A percentile compares a stretch with the other conserved stretches of the same genome.
Conservation (phyloP, 768 basidiomycete species). For the Sporobolomyces phaffii region DNA sequence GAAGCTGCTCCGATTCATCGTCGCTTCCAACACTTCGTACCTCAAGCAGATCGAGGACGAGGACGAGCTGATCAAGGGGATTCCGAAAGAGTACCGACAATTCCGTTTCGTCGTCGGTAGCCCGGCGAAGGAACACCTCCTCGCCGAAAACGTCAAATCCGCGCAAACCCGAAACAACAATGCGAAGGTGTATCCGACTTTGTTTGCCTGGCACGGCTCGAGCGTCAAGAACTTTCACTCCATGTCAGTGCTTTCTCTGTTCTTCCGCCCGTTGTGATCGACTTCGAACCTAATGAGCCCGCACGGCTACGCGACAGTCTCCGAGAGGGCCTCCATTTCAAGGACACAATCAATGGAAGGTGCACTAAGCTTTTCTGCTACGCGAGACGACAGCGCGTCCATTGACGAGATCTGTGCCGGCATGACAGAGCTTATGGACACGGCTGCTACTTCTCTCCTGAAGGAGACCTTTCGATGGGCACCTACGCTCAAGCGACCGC, state of each 20-base stretch:
- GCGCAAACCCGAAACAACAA: constrained; percentile 50
- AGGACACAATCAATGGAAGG: constrained; percentile 53
- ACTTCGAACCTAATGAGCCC: background rate
- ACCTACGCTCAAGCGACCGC: constrained; percentile 41
- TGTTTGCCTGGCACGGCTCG: constrained; percentile 57
- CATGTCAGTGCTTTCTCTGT: constrained; percentile 44
- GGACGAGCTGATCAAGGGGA: constrained; percentile 56
- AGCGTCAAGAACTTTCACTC: constrained; percentile 62
- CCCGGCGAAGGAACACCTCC: constrained; percentile 66
- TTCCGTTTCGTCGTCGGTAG: constrained; percentile 67
- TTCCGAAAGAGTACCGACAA: constrained; percentile 58
- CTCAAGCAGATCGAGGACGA: constrained; percentile 58
- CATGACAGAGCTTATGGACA: constrained; percentile 55
- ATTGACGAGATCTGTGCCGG: background rate
- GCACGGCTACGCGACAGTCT: constrained; percentile 44
- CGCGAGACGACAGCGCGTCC: background rate
- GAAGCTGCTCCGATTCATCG: constrained; percentile 57
- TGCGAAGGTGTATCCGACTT: constrained; percentile 50
- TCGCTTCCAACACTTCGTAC: constrained; percentile 67
- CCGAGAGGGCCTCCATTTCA: constrained; percentile 65
- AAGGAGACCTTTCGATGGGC: constrained; percentile 19
- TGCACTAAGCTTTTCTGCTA: background rate
- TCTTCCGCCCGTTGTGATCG: too few species aligned
- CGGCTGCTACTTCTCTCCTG: constrained; percentile 56
- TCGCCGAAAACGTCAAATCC: constrained; percentile 51